Evolutionary conservation across 805 yeast species (phyloP), one percentile per base, ranked within the genome.

Genomic region (Myxozyma sirexii): DNA sequence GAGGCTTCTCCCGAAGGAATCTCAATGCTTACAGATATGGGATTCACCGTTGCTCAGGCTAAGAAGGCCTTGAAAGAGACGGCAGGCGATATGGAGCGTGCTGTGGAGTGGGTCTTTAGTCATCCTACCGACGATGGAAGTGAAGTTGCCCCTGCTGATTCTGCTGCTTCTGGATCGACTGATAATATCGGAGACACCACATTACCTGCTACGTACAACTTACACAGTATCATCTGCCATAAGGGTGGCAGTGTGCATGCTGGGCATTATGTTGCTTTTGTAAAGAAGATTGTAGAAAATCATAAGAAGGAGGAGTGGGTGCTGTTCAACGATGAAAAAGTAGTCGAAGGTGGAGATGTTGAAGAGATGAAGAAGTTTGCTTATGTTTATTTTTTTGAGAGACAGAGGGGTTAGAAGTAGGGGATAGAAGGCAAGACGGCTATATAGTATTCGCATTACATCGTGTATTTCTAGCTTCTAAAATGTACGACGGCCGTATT

Each of bases 191-290:
- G 70, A 1, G 63, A 66, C 10, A 69, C 55, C 13, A 33, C 55
- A 17, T 60, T 52, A 19, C 75, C 75, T 13, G 74, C 80, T 0
- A 60, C 66, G 15, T 90, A 86, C 69, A 62, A 67, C 3, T 72
- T 92, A 49, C 77, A 80, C 45, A 87, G 87, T 0, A 86, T 88
- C 4, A 78, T 92, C 15, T 90, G 97, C 71, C 97, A 91, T 72
- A 92, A 91, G 72, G 97, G 97, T 6, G 79, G 84, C 1, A 87
- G 96, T 12, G 87, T 90, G 1, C 97, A 92, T 66, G 88, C 96
- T 0, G 97, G 97, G 0, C 97, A 91, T 72, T 91, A 91, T 72
- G 97, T 92, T 42, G 88, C 86, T 0, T 91, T 87, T 68, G 77
- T 88, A 33, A 80, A 78, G 57, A 81, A 82, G 60, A 54, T 52